Conservation (phyloP, 805 yeast species). For the Crinitomyces ghanaensis region DNA sequence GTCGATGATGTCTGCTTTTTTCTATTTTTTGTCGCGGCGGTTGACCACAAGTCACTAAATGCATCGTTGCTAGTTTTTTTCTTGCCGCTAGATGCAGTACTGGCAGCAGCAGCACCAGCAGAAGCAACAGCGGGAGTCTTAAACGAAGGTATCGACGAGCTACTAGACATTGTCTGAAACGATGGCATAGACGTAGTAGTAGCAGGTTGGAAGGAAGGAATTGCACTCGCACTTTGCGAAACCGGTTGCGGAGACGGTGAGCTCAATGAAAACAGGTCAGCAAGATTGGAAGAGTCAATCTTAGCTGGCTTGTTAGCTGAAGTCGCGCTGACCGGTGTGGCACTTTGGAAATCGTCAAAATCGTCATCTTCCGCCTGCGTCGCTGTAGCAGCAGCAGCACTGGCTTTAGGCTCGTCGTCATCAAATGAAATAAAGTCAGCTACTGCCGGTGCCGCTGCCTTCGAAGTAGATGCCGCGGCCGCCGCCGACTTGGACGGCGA, state of each 20-base stretch:
- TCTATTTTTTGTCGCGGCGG: constrained; percentile 19
- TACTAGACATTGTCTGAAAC: constrained; percentile 5
- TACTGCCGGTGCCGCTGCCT: constrained; percentile 2
- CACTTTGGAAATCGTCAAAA: constrained; percentile 53
- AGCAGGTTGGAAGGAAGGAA: background rate
- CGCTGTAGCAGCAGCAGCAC: constrained; percentile 16
- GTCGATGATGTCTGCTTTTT: constrained; percentile 8
- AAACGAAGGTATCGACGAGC: constrained; percentile 11
- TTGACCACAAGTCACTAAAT: constrained; percentile 31
- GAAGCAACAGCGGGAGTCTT: constrained; percentile 8
- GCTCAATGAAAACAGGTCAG: constrained; percentile 15
- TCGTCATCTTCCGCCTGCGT: constrained; percentile 43
- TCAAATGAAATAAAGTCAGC: constrained; percentile 19
- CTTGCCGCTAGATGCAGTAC: constrained; percentile 4
- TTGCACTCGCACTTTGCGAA: background rate
- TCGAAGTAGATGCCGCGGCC: constrained; percentile 2
- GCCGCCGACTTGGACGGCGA: constrained; percentile 2
- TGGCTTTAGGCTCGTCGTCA: constrained; percentile 16
- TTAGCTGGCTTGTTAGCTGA: constrained; percentile 10
- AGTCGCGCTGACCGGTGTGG: constrained; percentile 33
- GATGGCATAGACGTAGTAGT: constrained; percentile 10
- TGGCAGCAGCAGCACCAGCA: constrained; percentile 8
- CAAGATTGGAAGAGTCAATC: constrained; percentile 8
- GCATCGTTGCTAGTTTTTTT: constrained; percentile 20
- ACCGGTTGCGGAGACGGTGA: constrained; percentile 1